Percentiles rank a stretch among this genome's conserved stretches.
Conservation (phyloP, 164 flowering plant genomes). For the Santalum album region DNA sequence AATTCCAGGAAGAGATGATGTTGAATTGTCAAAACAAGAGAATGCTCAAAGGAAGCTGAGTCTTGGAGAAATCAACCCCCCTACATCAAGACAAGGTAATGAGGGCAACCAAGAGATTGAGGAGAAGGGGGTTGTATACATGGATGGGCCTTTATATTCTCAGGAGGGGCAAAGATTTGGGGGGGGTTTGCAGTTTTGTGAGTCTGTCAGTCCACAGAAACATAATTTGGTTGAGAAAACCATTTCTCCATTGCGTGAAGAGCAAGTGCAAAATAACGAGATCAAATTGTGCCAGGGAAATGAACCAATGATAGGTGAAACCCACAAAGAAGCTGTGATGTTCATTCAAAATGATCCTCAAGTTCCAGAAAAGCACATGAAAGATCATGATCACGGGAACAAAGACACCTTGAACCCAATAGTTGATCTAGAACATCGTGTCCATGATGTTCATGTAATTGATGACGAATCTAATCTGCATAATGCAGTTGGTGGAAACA, state of each 20-base stretch:
- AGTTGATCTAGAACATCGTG: constrained; percentile 23
- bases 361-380: constrained; percentile 14
- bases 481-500: constrained; percentile 10
- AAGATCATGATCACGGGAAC: constrained; percentile 10
- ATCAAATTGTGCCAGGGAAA: too few species aligned
- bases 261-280: too few species aligned
- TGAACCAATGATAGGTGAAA: too few species aligned
- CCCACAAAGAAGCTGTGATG: constrained; percentile 14
- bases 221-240: too few species aligned
- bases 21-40: constrained; percentile 12
- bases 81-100: constrained; percentile 5
- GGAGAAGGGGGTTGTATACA: constrained; percentile 37
- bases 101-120: constrained; percentile 23
- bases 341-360: constrained; percentile 12
- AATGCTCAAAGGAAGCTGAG: constrained; percentile 8
- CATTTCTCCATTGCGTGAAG: too few species aligned
- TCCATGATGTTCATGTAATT: constrained; percentile 66
- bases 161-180: constrained; percentile 11
- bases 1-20: constrained; percentile 4
- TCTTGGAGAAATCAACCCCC: constrained; percentile 8
- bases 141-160: constrained; percentile 12
- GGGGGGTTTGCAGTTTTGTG: not conserved
- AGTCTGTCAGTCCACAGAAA: constrained; percentile 7
- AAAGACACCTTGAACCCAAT: constrained; percentile 5
- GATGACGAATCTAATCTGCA: constrained; percentile 21